Base-by-base conservation (phyloP, 129 eudicot species). In the Silybum marianum region DNA sequence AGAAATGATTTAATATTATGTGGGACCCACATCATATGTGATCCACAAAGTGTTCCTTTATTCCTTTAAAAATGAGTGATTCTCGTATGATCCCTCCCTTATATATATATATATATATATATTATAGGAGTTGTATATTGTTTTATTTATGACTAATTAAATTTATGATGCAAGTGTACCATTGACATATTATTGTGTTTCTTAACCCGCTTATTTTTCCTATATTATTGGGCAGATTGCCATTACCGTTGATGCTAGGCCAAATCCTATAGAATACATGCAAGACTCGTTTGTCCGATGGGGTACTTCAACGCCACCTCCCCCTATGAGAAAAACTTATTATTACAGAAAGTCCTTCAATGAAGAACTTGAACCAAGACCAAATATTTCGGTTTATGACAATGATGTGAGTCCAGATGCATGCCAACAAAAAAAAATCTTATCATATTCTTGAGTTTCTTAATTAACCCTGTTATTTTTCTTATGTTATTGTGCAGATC, bases 351-450 rank as follows among this genome's bases (percentile, higher is more conserved):
- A 51, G 44, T 48, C 79, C 40, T 75, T 30, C 1, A 58, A n/a
- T 26, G 13, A 60, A 22, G 80, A 76, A 3, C 60, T 76, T 16
- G 71, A 76, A n/a, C 71, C 71, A 76, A 58, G 34, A 3, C 69
- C 69, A 6, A 62, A 62, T 14, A 19, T 62, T 8, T 62, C 26
- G 12, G 69, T 62, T 62, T 19, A 21, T 21, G 69, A 62, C 69
- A 62, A 62, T 2, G 69, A 22, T 0, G 69, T 62, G 11, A 3
- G 13, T 62, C 24, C 10, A 7, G 24, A 21, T 19, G 69, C 30
- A 26, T 26, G 1, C 21, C n/a, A 14, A 6, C 19, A 14, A 51
- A 21, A 6, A 51, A 51, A 26, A 1, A 1, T 26, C 30, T 1
- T 26, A 26, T 2, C 30, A 26, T 26, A 26, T 26, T 26, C 30